phyloP scores from a whole-genome alignment of 768 basidiomycete genomes.

The Rhizopogon rudus region DNA sequence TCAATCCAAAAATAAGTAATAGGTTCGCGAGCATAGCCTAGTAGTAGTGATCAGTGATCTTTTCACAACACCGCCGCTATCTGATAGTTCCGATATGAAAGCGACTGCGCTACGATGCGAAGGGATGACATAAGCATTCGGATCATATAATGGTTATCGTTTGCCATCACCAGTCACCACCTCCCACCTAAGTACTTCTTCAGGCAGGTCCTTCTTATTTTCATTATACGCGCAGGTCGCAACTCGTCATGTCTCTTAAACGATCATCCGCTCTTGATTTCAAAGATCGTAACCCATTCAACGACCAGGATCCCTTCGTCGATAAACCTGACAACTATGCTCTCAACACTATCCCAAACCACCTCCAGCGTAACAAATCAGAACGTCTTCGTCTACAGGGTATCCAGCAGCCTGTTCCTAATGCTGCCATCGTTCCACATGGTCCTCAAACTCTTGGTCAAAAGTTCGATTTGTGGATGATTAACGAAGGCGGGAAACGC shows the following conservation, averaged over 20 bases:
- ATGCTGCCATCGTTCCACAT: constrained; percentile 24
- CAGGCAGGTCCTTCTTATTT: constrained; percentile 23
- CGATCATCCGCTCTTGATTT: constrained; percentile 67
- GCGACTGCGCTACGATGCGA: too few relatives aligned
- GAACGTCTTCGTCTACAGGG: constrained; percentile 84
- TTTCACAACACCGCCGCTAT: too few relatives aligned
- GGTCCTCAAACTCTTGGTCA: constrained; percentile 37
- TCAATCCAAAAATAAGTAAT: too few relatives aligned
- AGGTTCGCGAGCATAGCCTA: too few relatives aligned
- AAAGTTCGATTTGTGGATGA: constrained; percentile 77
- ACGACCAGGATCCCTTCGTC: constrained; percentile 47
- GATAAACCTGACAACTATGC: constrained; percentile 29
- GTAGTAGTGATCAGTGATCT: too few relatives aligned
- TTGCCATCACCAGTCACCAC: too few relatives aligned
- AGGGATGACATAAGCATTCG: too few relatives aligned
- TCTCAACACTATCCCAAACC: constrained; percentile 23
- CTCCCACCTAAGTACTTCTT: background rate
- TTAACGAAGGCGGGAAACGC: constrained; percentile 81
- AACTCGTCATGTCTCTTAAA: constrained; percentile 30
- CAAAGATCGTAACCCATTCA: constrained; percentile 45
- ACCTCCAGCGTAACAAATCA: constrained; percentile 81
- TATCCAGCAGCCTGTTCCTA: constrained; percentile 60
- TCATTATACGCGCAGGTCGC: constrained; percentile 19
- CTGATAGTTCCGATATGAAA: too few relatives aligned
- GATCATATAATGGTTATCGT: too few relatives aligned